These are phyloP conservation scores for Apiospora aurea DNA, from an alignment of 2,329 filamentous ascomycete species.

Conservation along the genomic window DNA sequence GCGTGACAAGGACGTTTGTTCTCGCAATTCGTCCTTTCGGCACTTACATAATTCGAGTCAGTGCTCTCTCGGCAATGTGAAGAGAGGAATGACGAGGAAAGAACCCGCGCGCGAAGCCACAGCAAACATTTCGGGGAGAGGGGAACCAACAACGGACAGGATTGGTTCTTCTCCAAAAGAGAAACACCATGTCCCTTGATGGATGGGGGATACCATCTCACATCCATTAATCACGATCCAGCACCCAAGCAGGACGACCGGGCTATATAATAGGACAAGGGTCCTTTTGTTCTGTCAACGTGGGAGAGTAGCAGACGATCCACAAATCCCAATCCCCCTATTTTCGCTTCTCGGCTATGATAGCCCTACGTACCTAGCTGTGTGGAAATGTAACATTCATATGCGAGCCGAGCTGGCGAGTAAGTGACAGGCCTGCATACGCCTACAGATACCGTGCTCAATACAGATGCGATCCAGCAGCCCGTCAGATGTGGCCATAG, in stretches of 20 bases:
- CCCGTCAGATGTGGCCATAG: not conserved
- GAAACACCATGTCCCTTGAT: not conserved
- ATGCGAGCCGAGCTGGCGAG: not conserved
- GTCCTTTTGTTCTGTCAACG: not conserved
- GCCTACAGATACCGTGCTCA: not conserved
- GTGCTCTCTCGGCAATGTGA: not conserved
- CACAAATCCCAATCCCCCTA: not conserved
- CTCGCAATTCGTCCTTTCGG: not conserved
- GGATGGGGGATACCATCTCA: not conserved
- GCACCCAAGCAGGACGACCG: not conserved
- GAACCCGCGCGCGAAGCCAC: conserved; percentile 5
- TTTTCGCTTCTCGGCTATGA: not conserved
- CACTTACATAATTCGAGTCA: not conserved
- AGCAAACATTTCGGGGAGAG: not conserved
- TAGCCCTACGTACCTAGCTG: not conserved
- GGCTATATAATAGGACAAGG: not conserved
- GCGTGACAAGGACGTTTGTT: not conserved
- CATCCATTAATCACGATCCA: not conserved
- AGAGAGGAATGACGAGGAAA: not conserved
- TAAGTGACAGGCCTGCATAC: not conserved
- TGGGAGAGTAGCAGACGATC: not conserved
- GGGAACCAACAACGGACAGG: not conserved
- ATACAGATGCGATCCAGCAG: not conserved
- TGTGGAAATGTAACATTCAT: not conserved
- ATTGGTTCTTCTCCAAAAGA: not conserved